These are phyloP conservation scores for Puccinia coronata DNA, from an alignment of 1,284 basidiomycete genomes.

Conservation along the genomic window DNA sequence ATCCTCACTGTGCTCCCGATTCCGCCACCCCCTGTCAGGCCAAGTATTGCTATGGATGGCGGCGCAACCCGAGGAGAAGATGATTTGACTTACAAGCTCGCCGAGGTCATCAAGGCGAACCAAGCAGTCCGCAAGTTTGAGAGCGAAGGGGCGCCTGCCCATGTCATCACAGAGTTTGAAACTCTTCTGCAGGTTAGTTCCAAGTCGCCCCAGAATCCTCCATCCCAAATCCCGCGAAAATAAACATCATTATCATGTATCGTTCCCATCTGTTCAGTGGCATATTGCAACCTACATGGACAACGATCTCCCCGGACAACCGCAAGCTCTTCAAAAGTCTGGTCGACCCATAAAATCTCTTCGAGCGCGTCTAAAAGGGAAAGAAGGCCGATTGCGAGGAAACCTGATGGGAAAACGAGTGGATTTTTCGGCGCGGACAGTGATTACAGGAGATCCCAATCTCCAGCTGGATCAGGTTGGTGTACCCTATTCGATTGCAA, in stretches of 20 bases:
- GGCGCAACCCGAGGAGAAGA: constrained; percentile 96
- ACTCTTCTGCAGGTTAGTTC: constrained; percentile 78
- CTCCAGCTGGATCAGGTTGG: constrained; percentile 95
- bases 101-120: constrained; percentile 94
- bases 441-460: constrained; percentile 99
- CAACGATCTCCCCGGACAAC: constrained; percentile 97
- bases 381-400: constrained; percentile 95
- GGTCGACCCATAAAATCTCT: constrained; percentile 98
- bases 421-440: constrained; percentile 97
- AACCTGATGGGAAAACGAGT: constrained; percentile 99
- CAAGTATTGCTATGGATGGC: constrained; percentile 93
- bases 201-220: constrained; percentile 10
- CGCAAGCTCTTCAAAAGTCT: constrained; percentile 95
- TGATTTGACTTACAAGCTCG: constrained; percentile 97
- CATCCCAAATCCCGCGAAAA: neutral
- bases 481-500: constrained; percentile 93
- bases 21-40: constrained; percentile 95
- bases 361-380: constrained; percentile 95
- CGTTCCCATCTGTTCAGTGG: constrained; percentile 63
- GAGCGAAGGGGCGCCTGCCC: constrained; percentile 93
- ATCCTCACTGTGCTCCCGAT: constrained; percentile 96
- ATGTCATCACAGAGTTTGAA: constrained; percentile 94
- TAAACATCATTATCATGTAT: neutral
- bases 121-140: constrained; percentile 89
- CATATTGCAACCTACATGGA: constrained; percentile 99